A percentile compares a stretch with the other conserved stretches of the same genome.
These are phyloP conservation scores for Cladosporium cucumerinum DNA, from an alignment of 2,329 filamentous ascomycete species.

Conservation along the genomic window DNA sequence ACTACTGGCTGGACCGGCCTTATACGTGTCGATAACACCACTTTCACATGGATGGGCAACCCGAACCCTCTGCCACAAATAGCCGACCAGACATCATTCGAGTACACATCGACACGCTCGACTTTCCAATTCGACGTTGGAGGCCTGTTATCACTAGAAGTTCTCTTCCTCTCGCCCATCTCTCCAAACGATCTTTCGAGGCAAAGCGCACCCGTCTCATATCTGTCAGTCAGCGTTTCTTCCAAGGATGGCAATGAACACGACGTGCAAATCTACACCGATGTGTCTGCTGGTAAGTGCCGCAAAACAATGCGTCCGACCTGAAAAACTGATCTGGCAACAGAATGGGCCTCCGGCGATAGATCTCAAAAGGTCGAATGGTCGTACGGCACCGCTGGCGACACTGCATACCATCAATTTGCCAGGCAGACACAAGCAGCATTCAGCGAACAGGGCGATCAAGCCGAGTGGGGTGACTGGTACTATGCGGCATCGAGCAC, in stretches of 20 bases:
- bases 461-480: conserved; percentile 53
- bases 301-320: background rate
- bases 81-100: conserved; percentile 60
- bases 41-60: conserved; percentile 67
- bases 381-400: conserved; percentile 48
- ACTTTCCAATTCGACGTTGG: conserved; percentile 66
- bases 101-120: conserved; percentile 70
- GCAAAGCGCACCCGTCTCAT: conserved; percentile 69
- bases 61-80: conserved; percentile 44
- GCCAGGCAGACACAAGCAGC: conserved; percentile 46
- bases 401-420: conserved; percentile 60
- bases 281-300: conserved; percentile 64
- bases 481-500: conserved; percentile 48
- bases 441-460: conserved; percentile 48
- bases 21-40: conserved; percentile 62
- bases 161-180: conserved; percentile 69
- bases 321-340: conserved; percentile 13
- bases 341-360: conserved; percentile 72
- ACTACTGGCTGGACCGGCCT: conserved; percentile 65
- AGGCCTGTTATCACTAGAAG: conserved; percentile 59
- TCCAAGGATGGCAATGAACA: conserved; percentile 63
- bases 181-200: conserved; percentile 63
- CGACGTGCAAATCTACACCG: conserved; percentile 67
- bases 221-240: conserved; percentile 61
- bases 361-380: conserved; percentile 56